Conservation (phyloP, 2,329 filamentous ascomycete species). For the Scedosporium apiospermum region DNA sequence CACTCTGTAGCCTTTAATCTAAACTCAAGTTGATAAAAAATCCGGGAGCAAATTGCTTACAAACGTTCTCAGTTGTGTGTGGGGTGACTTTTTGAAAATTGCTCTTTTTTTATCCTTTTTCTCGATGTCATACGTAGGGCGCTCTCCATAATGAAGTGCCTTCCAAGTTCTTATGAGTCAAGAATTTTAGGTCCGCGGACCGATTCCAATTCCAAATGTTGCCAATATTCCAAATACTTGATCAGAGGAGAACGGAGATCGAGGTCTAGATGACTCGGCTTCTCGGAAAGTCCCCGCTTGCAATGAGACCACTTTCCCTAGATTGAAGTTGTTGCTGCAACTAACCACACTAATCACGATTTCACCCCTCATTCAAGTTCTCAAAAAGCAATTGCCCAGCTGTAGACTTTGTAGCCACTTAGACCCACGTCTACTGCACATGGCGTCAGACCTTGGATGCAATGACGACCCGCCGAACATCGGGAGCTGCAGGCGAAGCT, state of each 20-base stretch:
- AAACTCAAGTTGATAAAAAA: no score
- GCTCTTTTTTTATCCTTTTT: no score
- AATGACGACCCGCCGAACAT: constrained; percentile 1
- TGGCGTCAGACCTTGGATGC: neutral
- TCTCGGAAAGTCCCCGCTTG: neutral
- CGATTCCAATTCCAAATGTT: neutral
- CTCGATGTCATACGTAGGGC: no score
- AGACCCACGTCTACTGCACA: neutral
- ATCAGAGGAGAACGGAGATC: neutral
- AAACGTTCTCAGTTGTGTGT: no score
- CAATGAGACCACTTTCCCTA: neutral
- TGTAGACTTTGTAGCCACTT: no score
- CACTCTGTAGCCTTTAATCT: no score
- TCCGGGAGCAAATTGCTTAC: no score
- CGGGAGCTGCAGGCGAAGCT: neutral
- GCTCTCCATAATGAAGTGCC: no score
- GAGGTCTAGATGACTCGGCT: neutral
- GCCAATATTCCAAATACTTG: neutral
- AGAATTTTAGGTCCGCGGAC: neutral
- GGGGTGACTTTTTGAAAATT: no score
- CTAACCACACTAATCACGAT: neutral
- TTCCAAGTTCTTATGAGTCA: neutral
- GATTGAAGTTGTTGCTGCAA: neutral
- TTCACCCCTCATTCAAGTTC: neutral
- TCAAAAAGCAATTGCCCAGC: no score